Evolutionary conservation across 1,284 basidiomycete species (phyloP).

Genomic region (Sparassis latifolia): DNA sequence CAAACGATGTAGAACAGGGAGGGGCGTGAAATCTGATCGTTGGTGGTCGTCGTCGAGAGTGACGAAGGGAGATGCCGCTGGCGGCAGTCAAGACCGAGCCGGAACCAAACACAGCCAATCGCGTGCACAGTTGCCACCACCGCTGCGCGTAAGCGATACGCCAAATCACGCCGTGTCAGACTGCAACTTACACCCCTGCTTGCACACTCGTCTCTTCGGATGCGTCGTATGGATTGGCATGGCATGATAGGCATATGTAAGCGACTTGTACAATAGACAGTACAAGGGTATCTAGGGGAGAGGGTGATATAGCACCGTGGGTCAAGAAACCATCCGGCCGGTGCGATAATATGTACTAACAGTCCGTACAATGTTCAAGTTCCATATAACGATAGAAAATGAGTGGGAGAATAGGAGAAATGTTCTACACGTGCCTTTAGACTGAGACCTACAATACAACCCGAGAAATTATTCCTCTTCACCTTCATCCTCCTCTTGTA

Average conservation of each 20-base stretch:
- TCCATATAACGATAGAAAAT: background rate
- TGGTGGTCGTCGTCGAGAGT: slow-evolving; percentile 20
- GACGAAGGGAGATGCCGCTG: slow-evolving; percentile 13
- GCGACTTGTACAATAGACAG: background rate
- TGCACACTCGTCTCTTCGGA: too few species aligned
- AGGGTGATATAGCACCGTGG: background rate
- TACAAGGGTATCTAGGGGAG: background rate
- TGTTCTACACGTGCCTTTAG: background rate
- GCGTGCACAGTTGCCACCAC: too few species aligned
- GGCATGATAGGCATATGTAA: background rate
- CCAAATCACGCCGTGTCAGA: too few species aligned
- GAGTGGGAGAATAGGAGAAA: background rate
- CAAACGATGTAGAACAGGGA: slow-evolving; percentile 13
- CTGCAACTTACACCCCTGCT: too few species aligned
- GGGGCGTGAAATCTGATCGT: slow-evolving; percentile 16
- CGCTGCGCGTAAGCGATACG: too few species aligned
- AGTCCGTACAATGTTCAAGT: background rate
- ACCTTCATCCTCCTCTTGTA: slow-evolving; percentile 73
- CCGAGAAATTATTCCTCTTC: slow-evolving; percentile 44
- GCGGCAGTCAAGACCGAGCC: slow-evolving; percentile 14
- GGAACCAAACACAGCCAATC: slow-evolving; percentile 20
- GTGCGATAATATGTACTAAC: background rate
- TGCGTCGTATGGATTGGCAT: too few species aligned
- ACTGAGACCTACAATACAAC: background rate
- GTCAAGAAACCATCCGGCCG: background rate